phyloP scores from a whole-genome alignment of 768 basidiomycete species.

The Collybia sp. region DNA sequence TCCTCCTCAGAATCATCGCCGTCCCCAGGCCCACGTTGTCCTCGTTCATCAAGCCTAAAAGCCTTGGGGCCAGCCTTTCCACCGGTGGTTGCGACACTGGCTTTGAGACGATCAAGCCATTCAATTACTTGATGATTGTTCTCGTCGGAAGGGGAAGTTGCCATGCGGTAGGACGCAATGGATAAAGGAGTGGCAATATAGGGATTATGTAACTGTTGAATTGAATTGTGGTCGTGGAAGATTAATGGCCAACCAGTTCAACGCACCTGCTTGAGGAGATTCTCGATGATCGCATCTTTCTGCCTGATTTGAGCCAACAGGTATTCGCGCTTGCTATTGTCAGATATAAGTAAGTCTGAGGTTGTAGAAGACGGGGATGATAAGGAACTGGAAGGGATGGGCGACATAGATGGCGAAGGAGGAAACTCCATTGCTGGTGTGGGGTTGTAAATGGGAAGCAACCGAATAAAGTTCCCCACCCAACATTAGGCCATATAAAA shows the following conservation, averaged over 20 bases:
- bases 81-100: conserved; percentile 47
- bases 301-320: conserved; percentile 81
- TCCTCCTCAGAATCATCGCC: conserved; percentile 41
- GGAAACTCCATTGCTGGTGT: no score
- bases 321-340: conserved; percentile 77
- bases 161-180: conserved; percentile 74
- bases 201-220: conserved; percentile 68
- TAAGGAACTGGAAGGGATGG: conserved; percentile 20
- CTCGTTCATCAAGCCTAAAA: conserved; percentile 38
- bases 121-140: conserved; percentile 65
- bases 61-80: conserved; percentile 36
- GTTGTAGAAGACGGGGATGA: conserved; percentile 23
- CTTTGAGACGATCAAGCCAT: conserved; percentile 70
- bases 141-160: conserved; percentile 70
- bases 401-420: conserved; percentile 6
- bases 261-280: conserved; percentile 74
- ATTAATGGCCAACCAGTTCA: not conserved
- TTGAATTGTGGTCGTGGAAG: conserved; percentile 1
- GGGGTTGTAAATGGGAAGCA: no score
- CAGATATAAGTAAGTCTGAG: conserved; percentile 34
- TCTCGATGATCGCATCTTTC: conserved; percentile 85
- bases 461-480: no score
- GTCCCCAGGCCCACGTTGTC: conserved; percentile 12
- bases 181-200: conserved; percentile 76
- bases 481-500: no score